Percentiles rank a stretch among this genome's conserved stretches.
Conservation (phyloP, 2,329 filamentous ascomycete genomes). For the Aspergillus pseudoviridinutans region DNA sequence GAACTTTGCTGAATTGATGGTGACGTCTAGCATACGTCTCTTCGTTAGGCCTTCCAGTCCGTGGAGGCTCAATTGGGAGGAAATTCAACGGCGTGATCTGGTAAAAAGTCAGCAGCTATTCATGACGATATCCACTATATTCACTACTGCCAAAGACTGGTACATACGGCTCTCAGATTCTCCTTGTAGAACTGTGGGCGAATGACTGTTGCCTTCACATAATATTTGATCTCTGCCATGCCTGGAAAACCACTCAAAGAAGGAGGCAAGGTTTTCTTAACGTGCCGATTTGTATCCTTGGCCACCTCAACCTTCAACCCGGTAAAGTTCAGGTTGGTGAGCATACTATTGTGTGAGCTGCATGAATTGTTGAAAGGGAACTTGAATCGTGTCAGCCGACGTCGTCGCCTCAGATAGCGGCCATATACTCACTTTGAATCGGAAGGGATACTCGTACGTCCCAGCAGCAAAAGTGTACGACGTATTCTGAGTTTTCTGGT, state of each 20-base stretch:
- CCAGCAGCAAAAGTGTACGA: conserved; percentile 45
- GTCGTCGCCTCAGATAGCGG: background rate
- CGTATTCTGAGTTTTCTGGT: conserved; percentile 29
- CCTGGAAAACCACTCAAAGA: conserved; percentile 82
- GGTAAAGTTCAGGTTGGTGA: conserved; percentile 44
- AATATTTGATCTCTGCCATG: conserved; percentile 88
- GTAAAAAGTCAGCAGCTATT: background rate
- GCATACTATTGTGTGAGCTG: conserved; percentile 40
- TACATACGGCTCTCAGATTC: conserved; percentile 63
- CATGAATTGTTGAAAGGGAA: conserved; percentile 51
- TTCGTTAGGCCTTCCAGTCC: conserved; percentile 61
- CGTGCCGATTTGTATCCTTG: conserved; percentile 55
- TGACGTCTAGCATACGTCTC: conserved; percentile 80
- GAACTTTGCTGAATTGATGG: conserved; percentile 52
- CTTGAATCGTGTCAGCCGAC: conserved; percentile 21
- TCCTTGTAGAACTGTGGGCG: conserved; percentile 86
- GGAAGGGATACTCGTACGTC: conserved; percentile 47
- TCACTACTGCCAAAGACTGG: background rate
- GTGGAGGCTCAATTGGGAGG: conserved; percentile 85
- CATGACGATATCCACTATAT: background rate
- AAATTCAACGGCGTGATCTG: conserved; percentile 68
- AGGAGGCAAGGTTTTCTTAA: conserved; percentile 82
- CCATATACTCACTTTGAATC: conserved; percentile 41
- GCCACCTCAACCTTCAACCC: conserved; percentile 45
- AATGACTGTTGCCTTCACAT: conserved; percentile 90